These are phyloP conservation scores for Bryopsis sp. DNA, from an alignment of 139 green algal species.

Conservation along the genomic window DNA sequence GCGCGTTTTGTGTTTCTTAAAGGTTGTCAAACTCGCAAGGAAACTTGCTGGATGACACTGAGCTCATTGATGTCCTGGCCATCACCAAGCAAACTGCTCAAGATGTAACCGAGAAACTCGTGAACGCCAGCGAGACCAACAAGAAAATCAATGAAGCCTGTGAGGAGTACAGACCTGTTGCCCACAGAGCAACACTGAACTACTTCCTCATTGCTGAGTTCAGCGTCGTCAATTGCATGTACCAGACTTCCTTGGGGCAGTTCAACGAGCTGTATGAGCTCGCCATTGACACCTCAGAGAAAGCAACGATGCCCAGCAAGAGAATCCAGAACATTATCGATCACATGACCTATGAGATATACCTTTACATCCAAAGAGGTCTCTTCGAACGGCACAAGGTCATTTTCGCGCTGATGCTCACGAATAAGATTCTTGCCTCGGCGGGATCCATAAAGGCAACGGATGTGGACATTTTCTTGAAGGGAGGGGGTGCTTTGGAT, in stretches of 20 bases:
- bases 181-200: conserved; percentile 76
- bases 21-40: conserved; percentile 52
- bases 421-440: conserved; percentile 67
- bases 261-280: conserved; percentile 64
- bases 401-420: conserved; percentile 88
- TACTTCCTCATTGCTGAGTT: conserved; percentile 96
- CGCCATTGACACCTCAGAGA: conserved; percentile 75
- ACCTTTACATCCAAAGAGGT: conserved; percentile 85
- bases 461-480: conserved; percentile 81
- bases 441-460: conserved; percentile 39
- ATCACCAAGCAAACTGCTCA: conserved; percentile 85
- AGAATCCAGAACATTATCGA: conserved; percentile 89
- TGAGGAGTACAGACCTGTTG: conserved; percentile 86
- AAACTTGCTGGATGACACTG: conserved; percentile 93
- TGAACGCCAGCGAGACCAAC: conserved; percentile 81
- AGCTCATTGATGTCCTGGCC: conserved; percentile 89
- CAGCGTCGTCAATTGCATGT: conserved; percentile 89
- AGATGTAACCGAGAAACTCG: conserved; percentile 82
- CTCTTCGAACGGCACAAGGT: conserved; percentile 96
- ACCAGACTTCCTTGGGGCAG: conserved; percentile 81
- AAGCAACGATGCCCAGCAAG: conserved; percentile 80
- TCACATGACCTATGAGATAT: conserved; percentile 85
- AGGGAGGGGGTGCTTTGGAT: conserved; percentile 75
- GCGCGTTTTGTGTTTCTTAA: conserved; percentile 20
- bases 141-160: conserved; percentile 88